Percentiles rank a stretch among this genome's conserved stretches.
These are phyloP conservation scores for Auriculariales sp. DNA, from an alignment of 768 basidiomycete species.

Conservation along the genomic window DNA sequence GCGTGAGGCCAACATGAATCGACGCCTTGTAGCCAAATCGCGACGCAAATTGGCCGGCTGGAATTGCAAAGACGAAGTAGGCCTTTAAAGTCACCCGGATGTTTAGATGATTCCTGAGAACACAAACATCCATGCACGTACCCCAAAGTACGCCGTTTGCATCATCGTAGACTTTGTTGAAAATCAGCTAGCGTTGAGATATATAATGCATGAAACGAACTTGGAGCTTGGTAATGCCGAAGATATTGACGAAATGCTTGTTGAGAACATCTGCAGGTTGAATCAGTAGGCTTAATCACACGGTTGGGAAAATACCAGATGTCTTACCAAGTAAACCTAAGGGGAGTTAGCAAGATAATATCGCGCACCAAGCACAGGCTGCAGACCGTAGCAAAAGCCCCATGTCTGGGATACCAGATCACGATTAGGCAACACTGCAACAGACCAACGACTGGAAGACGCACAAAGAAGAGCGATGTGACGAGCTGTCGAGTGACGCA, in stretches of 20 bases:
- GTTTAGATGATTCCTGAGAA: no score
- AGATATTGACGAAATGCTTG: conserved; percentile 18
- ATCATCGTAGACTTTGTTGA: conserved; percentile 23
- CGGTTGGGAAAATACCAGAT: no score
- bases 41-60: conserved; percentile 2
- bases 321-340: no score
- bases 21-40: conserved; percentile 17
- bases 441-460: neutral
- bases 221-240: neutral
- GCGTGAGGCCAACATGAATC: conserved; percentile 4
- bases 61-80: neutral
- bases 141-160: conserved; percentile 17
- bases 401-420: neutral
- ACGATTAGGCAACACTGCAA: neutral
- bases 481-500: no score
- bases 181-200: conserved; percentile 3
- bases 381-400: conserved; percentile 6
- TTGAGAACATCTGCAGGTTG: conserved; percentile 25
- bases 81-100: no score
- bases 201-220: neutral
- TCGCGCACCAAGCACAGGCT: no score
- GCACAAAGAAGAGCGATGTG: neutral
- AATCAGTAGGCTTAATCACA: no score
- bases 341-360: no score
- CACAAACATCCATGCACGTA: no score